These are phyloP conservation scores for Fusarium robinianum DNA, from an alignment of 2,329 filamentous ascomycete genomes.

Conservation along the genomic window DNA sequence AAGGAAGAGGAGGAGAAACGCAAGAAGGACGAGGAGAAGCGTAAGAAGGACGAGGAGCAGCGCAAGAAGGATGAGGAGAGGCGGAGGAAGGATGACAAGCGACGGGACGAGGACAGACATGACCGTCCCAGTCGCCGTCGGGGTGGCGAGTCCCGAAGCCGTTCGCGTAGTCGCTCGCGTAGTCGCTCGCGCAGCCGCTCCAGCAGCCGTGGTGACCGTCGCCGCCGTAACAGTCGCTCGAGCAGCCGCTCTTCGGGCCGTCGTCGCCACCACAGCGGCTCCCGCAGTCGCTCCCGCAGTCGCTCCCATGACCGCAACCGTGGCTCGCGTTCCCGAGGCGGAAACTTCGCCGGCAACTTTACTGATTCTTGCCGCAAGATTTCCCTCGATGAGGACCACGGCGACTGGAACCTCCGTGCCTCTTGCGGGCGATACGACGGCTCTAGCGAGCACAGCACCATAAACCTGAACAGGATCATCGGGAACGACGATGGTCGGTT, in stretches of 20 bases:
- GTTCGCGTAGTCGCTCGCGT: too few species aligned
- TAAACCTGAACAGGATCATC: slow-evolving; percentile 44
- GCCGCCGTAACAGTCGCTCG: slow-evolving; percentile 6
- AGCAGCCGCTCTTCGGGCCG: slow-evolving; percentile 14
- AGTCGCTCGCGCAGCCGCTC: slow-evolving; percentile 18
- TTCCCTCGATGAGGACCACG: slow-evolving; percentile 40
- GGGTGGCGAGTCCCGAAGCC: too few species aligned
- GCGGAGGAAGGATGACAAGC: slow-evolving; percentile 9
- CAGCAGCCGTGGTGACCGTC: slow-evolving; percentile 3
- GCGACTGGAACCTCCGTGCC: slow-evolving; percentile 43
- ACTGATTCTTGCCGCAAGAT: slow-evolving; percentile 43
- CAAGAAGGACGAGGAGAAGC: slow-evolving; percentile 40
- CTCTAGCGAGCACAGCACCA: slow-evolving; percentile 40
- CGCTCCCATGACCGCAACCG: slow-evolving; percentile 4
- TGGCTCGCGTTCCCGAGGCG: too few species aligned
- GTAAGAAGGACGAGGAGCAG: slow-evolving; percentile 24
- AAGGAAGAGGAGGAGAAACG: slow-evolving; percentile 29
- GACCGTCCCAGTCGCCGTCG: too few species aligned
- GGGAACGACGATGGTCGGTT: slow-evolving; percentile 46
- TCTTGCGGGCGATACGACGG: slow-evolving; percentile 42
- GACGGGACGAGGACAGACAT: slow-evolving; percentile 20
- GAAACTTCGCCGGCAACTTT: slow-evolving; percentile 41
- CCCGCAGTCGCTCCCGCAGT: slow-evolving; percentile 12
- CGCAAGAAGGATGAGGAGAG: slow-evolving; percentile 20
- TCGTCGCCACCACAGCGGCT: slow-evolving; percentile 3